Evolutionary conservation across 306 rosid genomes (phyloP), one percentile per base, ranked within the genome.

Genomic region (Betula pendula): DNA sequence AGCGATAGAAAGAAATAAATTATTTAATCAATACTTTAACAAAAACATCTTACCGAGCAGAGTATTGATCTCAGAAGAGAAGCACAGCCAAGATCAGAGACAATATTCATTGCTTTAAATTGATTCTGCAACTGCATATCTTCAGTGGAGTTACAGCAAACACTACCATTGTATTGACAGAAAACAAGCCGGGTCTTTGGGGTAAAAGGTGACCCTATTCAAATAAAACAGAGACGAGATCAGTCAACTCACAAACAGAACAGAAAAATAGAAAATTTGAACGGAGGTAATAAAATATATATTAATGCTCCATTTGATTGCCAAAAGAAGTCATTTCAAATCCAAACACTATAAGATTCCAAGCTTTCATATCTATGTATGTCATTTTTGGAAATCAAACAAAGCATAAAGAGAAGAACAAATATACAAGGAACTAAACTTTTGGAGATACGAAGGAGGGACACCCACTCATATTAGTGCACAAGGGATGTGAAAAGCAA

Each of bases 131-230:
- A 11, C 1, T 73, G 67, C 82, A 38, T 25, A 70, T 80, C 87
- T 24, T 81, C 59, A 33, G 77, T 70, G n/a, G 84, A 80, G 59
- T 73, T 81, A 20, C 87, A 84, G 24, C 87, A 84, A 74, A 63
- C 82, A 48, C 85, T 80, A 4, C 80, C 87, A 60, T 81, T 74
- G 80, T 84, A 84, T 55, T 65, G 74, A 55, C 87, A 84, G 80
- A 84, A 84, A 55, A 62, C 56, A 43, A 84, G 85, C n/a, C 63
- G 45, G 6, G 71, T 38, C 56, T 58, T 60, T 24, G 82, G 68
- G 13, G 20, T 63, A 45, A 84, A 73, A 38, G 87, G 84, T 43
- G 84, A 69, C 16, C 75, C 87, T 80, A 51, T 43, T 77, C 25
- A 75, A 78, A 70, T 53, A 11, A 43, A 29, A 15, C 38, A 67